These are phyloP conservation scores for Colletotrichum sp. DNA, from an alignment of 2,329 filamentous ascomycete species.

Conservation along the genomic window DNA sequence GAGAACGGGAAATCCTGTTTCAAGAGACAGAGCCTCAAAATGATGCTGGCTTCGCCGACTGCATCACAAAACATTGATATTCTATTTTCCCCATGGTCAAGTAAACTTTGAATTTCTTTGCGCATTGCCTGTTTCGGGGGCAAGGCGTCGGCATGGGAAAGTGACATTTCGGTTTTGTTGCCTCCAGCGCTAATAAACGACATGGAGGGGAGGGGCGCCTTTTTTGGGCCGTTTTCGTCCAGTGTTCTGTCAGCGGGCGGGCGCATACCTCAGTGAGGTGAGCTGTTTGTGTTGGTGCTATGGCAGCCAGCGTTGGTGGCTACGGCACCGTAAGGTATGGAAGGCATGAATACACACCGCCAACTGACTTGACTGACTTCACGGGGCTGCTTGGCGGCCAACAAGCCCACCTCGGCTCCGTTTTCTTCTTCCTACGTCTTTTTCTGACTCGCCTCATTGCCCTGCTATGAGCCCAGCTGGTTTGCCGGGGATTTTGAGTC, in stretches of 20 bases:
- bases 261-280: neutral
- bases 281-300: neutral
- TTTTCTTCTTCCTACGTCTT: neutral
- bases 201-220: neutral
- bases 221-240: neutral
- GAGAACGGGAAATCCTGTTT: neutral
- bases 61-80: neutral
- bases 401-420: neutral
- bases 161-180: constrained; percentile 1
- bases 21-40: constrained; percentile 1
- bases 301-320: neutral
- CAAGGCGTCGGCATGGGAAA: neutral
- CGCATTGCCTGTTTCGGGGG: neutral
- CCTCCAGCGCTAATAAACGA: neutral
- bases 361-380: neutral
- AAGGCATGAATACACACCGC: neutral
- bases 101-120: neutral
- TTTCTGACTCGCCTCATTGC: neutral
- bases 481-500: neutral
- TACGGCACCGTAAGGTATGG: neutral
- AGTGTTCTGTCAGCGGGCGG: neutral
- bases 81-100: neutral
- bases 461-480: neutral
- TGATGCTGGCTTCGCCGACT: neutral
- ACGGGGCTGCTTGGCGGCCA: neutral